These are phyloP conservation scores for Carex pumila DNA, from an alignment of 176 grass and related monocot genomes.

Conservation along the genomic window DNA sequence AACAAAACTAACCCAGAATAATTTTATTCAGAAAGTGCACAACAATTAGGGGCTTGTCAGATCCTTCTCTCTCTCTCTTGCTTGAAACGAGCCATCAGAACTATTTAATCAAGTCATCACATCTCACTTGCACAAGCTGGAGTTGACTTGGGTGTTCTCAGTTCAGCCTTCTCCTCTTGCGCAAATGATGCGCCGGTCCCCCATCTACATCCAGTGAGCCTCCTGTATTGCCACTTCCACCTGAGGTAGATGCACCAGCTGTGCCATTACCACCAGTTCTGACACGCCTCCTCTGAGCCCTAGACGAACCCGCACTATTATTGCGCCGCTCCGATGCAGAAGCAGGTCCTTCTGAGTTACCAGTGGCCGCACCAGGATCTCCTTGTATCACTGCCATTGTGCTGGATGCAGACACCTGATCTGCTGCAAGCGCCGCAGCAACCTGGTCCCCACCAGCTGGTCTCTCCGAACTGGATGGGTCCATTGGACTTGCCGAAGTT, in stretches of 20 bases:
- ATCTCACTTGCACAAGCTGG: background rate
- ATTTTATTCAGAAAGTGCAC: background rate
- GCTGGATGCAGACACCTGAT: conserved; percentile 81
- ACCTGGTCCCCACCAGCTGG: conserved; percentile 23
- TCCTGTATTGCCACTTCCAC: conserved; percentile 25
- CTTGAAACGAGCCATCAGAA: background rate
- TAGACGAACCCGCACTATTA: conserved; percentile 59
- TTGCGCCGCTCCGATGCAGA: conserved; percentile 31
- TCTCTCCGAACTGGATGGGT: conserved; percentile 46
- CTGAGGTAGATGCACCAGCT: conserved; percentile 20
- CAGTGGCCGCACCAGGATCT: conserved; percentile 32
- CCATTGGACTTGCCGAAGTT: conserved; percentile 31
- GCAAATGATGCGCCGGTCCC: conserved; percentile 30
- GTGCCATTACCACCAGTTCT: conserved; percentile 20
- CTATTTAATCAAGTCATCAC: background rate
- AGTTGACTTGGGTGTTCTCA: conserved; percentile 6
- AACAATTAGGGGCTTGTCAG: background rate
- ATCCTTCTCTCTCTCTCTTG: background rate
- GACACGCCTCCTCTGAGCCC: conserved; percentile 55
- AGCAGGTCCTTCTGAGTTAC: conserved; percentile 28
- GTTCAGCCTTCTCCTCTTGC: conserved; percentile 81
- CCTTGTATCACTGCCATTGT: conserved; percentile 84
- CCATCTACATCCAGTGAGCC: conserved; percentile 77
- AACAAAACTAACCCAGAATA: background rate
- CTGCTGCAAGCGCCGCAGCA: conserved; percentile 46